Evolutionary conservation across 768 basidiomycete genomes (phyloP), one percentile per base, ranked within the genome.

Genomic region (Lentinula aciculospora): DNA sequence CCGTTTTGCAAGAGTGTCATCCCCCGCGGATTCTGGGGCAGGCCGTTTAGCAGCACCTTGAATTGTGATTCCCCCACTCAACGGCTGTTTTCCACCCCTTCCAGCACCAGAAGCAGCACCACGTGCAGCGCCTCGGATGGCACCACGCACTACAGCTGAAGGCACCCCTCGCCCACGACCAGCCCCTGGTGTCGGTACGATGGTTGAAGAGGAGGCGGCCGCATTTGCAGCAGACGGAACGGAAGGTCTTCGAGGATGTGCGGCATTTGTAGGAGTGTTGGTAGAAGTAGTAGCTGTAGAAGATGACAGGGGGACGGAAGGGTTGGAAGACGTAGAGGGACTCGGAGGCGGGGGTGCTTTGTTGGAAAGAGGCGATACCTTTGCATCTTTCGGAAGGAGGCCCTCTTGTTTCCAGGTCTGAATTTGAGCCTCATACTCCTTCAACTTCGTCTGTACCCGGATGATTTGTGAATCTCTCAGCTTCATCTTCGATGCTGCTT

Each of bases 401-500:
- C 84, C 83, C 0, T 73, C 69, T 47, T 78, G 78, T 62, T 76
- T 76, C 80, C 80, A 82, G 58, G 80, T 80, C 40, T 80, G 67
- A 34, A 88, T 79, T 58, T 84, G 81, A 10, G 76, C 75, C 64
- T 91, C 88, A 34, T 89, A 73, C 6, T 86, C 84, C 71, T 89
- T 91, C 50, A 89, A 72, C 57, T 77, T 80, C 57, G 71, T 72
- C 65, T 88, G 82, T 9, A 81, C 74, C 51, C 75, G 80, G 29
- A 83, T 75, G n/a, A 91, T 72, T 62, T 87, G 87, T 1, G 74
- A 72, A 62, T 92, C 89, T 71, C 90, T 91, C 42, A 92, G 62
- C 67, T 86, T 88, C 32, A 71, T 67, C 71, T 86, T 88, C 23
- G 82, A 74, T 1, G 64, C 72, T 51, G 79, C 75, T 61, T 92